phyloP scores from a whole-genome alignment of 192 early-diverging fungal genomes.

The Gryganskiella cystojenkinii region DNA sequence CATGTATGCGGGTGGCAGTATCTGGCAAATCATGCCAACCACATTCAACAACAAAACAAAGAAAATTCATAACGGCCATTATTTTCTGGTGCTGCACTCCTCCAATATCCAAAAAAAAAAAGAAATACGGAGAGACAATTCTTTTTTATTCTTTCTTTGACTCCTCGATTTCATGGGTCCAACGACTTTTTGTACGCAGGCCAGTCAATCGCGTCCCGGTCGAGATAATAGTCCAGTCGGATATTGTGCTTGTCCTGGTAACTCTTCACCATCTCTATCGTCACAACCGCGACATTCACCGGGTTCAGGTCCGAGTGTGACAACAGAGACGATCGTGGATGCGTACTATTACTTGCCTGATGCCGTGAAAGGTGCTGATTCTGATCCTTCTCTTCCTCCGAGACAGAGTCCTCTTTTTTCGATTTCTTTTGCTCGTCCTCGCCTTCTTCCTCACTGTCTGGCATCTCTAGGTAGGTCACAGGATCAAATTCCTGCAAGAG shows the following conservation, averaged over 20 bases:
- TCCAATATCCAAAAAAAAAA: background rate
- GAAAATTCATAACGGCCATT: background rate
- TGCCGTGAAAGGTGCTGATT: background rate
- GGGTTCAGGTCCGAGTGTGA: slow-evolving; percentile 1
- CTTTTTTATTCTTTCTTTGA: background rate
- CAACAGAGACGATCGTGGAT: background rate
- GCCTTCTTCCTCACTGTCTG: slow-evolving; percentile 27
- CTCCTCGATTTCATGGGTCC: background rate
- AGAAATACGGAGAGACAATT: background rate
- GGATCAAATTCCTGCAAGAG: slow-evolving; percentile 24
- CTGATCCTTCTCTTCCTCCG: background rate
- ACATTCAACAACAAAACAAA: no score
- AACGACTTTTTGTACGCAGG: slow-evolving; percentile 26
- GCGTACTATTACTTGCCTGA: background rate
- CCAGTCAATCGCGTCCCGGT: slow-evolving; percentile 43
- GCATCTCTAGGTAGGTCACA: slow-evolving; percentile 27
- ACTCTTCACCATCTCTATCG: slow-evolving; percentile 43
- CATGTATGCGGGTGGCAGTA: no score
- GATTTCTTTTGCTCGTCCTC: background rate
- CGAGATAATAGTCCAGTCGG: slow-evolving; percentile 37
- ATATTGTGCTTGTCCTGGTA: slow-evolving; percentile 45
- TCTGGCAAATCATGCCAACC: no score
- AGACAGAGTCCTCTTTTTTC: background rate
- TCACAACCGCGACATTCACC: slow-evolving; percentile 40
- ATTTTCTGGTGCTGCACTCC: background rate